Evolutionary conservation across 345 rosid species (phyloP), one percentile per base, ranked within the genome.

Genomic region (Carallia brachiata): DNA sequence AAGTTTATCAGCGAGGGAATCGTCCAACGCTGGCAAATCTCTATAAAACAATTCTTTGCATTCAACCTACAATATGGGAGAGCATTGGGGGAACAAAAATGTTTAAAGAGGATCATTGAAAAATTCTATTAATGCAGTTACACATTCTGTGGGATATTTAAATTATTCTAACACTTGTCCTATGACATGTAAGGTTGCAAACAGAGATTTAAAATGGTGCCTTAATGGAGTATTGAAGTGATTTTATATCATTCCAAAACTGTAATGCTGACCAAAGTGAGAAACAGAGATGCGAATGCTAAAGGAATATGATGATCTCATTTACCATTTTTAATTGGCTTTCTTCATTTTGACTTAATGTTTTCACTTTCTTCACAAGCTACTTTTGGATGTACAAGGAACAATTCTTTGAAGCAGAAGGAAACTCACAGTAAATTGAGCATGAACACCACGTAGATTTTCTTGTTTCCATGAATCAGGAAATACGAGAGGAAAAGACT

Each of bases 401-500:
- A 27, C 10, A 61, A 16, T 61, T 64, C 27, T 27, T 18, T 34
- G 48, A n/a, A 72, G 52, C 67, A 66, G 62, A 77, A 58, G 34
- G 68, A 50, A 81, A 77, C 97, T 87, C 84, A 94, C 98, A 53
- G 90, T 86, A 79, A 94, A 94, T 74, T 87, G 90, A 73, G 98
- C 93, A 65, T 80, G 80, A n/a, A 91, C 91, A 71, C 96, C 93
- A 8, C 88, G 89, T 0, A 89, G 97, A 79, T 77, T 72, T 79
- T 88, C 97, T 83, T 94, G 96, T 55, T 77, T 85, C 98, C 98
- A 91, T 65, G 96, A 78, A 63, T 91, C 96, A 44, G 96, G 97
- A 78, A 94, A 91, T 56, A 79, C 75, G 63, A 89, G 93, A 2
- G 89, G 81, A 75, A 94, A 94, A 70, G 95, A 88, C 80, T 81